Evolutionary conservation across 2,329 filamentous ascomycete species (phyloP).

Genomic region (Arthrinium phaeospermum): DNA sequence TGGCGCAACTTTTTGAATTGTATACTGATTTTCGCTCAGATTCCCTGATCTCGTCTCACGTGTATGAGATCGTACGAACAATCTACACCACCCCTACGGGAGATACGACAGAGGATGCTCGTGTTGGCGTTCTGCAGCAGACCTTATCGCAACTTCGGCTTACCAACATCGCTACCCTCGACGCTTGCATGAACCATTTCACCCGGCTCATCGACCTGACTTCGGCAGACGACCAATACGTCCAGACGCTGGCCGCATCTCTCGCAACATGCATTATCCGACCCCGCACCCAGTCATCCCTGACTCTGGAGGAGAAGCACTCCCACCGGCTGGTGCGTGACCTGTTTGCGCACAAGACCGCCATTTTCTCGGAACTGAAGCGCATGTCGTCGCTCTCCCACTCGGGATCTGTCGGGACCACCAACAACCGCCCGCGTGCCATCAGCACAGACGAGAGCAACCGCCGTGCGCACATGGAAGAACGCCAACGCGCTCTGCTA

Average conservation of each 20-base stretch:
- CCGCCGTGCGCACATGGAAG: slow-evolving; percentile 91
- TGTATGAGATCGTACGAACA: slow-evolving; percentile 98
- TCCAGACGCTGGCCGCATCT: slow-evolving; percentile 72
- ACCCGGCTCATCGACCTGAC: slow-evolving; percentile 95
- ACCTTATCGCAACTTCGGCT: slow-evolving; percentile 93
- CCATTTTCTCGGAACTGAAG: slow-evolving; percentile 95
- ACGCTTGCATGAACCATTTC: slow-evolving; percentile 98
- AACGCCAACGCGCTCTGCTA: slow-evolving; percentile 82
- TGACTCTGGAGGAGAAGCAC: slow-evolving; percentile 96
- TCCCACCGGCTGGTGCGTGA: slow-evolving; percentile 89
- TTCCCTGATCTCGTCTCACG: slow-evolving; percentile 96
- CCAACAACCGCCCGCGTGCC: slow-evolving; percentile 69
- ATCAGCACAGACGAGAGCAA: slow-evolving; percentile 97
- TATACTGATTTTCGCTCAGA: slow-evolving; percentile 59
- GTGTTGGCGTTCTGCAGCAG: slow-evolving; percentile 90
- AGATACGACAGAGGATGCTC: slow-evolving; percentile 77
- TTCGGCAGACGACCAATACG: slow-evolving; percentile 88
- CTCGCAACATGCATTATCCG: slow-evolving; percentile 88
- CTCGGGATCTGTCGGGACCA: slow-evolving; percentile 58
- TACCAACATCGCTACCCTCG: slow-evolving; percentile 97
- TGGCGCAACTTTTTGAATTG: not conserved
- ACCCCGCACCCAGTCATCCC: slow-evolving; percentile 82
- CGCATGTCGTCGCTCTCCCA: slow-evolving; percentile 77
- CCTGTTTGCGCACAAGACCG: slow-evolving; percentile 90
- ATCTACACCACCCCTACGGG: slow-evolving; percentile 86